Percentiles rank a stretch among this genome's conserved stretches.
phyloP scores from a whole-genome alignment of 2,329 filamentous ascomycete species.

The Thielaviopsis musarum region DNA sequence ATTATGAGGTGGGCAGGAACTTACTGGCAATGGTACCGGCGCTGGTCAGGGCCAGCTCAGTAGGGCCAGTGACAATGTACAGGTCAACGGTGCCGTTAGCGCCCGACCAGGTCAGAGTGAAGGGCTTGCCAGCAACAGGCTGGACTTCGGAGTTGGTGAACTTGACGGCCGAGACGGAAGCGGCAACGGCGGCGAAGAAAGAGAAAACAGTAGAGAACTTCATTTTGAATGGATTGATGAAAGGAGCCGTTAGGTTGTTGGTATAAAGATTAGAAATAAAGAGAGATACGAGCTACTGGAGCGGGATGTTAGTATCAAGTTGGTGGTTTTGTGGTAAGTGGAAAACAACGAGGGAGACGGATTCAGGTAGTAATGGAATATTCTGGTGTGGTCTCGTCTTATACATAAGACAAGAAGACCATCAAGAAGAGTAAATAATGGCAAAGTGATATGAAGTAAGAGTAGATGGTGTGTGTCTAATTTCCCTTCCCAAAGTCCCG shows the following conservation, averaged over 20 bases:
- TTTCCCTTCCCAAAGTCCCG: too few relatives aligned
- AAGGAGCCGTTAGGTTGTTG: neutral
- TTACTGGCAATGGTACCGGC: conserved; percentile 32
- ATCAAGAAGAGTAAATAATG: too few relatives aligned
- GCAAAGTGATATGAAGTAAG: too few relatives aligned
- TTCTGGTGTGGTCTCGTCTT: too few relatives aligned
- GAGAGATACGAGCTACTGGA: neutral
- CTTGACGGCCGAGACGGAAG: conserved; percentile 30
- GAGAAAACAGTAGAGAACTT: conserved; percentile 34
- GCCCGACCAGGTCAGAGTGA: conserved; percentile 34
- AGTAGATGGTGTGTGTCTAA: too few relatives aligned
- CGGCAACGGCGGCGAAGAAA: conserved; percentile 27
- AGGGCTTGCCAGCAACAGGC: conserved; percentile 33
- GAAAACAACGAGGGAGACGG: neutral
- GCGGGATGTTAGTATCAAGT: neutral
- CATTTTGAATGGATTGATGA: conserved; percentile 28
- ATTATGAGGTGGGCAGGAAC: conserved; percentile 16
- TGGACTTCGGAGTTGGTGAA: conserved; percentile 28
- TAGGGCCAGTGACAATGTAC: conserved; percentile 35
- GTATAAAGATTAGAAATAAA: neutral
- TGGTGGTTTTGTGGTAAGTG: neutral
- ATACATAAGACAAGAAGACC: too few relatives aligned
- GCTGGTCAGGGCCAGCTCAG: conserved; percentile 25
- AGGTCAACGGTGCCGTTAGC: conserved; percentile 30
- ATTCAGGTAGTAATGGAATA: too few relatives aligned